Conservation (phyloP, 352 stramenopile species). For the Globisporangium recalcitrans region DNA sequence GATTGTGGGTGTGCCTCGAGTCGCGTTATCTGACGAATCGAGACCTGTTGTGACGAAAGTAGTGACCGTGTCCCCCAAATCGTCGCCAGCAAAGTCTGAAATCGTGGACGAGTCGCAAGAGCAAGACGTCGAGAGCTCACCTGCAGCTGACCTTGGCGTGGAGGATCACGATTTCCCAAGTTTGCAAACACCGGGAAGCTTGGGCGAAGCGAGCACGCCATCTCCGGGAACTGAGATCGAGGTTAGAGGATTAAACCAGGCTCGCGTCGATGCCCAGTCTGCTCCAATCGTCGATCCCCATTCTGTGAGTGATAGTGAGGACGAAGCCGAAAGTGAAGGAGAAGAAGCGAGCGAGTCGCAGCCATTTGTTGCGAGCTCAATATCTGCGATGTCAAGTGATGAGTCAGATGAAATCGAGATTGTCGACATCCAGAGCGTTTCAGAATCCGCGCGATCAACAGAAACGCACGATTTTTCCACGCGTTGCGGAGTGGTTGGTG, state of each 20-base stretch:
- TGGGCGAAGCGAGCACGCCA: background rate
- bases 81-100: constrained; percentile 3
- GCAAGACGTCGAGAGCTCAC: background rate
- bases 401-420: constrained; percentile 7
- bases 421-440: constrained; percentile 3
- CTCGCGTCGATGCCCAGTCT: background rate
- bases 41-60: background rate
- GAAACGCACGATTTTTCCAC: background rate
- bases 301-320: background rate
- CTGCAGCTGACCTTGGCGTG: background rate
- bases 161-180: background rate
- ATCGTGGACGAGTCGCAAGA: background rate
- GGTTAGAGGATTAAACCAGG: background rate
- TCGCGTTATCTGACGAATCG: background rate
- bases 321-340: background rate
- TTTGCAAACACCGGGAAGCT: background rate
- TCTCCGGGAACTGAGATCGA: background rate
- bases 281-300: background rate
- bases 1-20: background rate
- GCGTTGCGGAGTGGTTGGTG: background rate
- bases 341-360: background rate
- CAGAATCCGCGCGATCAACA: background rate
- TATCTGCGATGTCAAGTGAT: background rate
- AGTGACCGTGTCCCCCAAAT: constrained; percentile 12
- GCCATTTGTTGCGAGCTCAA: background rate